phyloP scores from a whole-genome alignment of 1,284 basidiomycete species.

The Cutaneotrichosporon sp. region DNA sequence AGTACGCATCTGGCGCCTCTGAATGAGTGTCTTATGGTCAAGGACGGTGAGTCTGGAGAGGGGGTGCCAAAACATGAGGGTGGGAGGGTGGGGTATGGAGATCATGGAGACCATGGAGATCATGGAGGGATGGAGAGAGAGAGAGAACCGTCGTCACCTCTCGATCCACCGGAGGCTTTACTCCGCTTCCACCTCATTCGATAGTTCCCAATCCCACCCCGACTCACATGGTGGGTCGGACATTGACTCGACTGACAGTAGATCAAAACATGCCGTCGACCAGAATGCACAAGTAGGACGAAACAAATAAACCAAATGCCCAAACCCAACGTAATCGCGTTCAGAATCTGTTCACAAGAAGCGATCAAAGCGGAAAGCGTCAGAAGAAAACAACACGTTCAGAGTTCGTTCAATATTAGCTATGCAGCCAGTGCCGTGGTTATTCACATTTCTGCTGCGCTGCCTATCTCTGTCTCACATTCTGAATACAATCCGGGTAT shows the following conservation, averaged over 20 bases:
- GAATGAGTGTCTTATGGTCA: constrained; percentile 20
- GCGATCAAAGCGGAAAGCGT: too few relatives aligned
- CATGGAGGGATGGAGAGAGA: not conserved
- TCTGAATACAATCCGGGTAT: too few relatives aligned
- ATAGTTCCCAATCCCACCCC: not conserved
- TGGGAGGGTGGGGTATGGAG: not conserved
- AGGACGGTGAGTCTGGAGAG: constrained; percentile 3
- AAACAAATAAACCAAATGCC: not conserved
- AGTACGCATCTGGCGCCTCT: constrained; percentile 23
- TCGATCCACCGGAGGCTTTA: not conserved
- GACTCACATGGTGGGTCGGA: not conserved
- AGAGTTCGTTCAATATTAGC: not conserved
- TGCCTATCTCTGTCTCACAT: too few relatives aligned
- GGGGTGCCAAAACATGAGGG: not conserved
- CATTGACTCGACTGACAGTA: constrained; percentile 3
- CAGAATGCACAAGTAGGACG: not conserved
- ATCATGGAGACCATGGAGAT: too few relatives aligned
- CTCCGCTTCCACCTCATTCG: not conserved
- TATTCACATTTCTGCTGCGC: too few relatives aligned
- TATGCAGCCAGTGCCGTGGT: not conserved
- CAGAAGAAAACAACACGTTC: not conserved
- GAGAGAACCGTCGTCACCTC: not conserved
- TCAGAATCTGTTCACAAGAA: not conserved
- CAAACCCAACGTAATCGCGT: not conserved
- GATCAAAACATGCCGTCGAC: constrained; percentile 1